Conservation (phyloP, 2,329 filamentous ascomycete genomes). For the Coniochaeta sp. region DNA sequence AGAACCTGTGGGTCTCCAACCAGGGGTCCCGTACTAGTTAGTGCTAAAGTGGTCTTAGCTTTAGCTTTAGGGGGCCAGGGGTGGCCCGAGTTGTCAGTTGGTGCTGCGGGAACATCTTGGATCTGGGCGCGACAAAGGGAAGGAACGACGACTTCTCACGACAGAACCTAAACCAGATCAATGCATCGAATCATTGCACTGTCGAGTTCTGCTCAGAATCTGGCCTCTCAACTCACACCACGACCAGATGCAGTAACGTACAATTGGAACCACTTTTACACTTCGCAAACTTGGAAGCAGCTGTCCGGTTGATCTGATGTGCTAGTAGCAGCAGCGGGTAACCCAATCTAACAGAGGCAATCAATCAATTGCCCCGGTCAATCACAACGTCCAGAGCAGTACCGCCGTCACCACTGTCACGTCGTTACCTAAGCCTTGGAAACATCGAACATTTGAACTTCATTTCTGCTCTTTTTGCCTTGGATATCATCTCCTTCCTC, state of each 20-base stretch:
- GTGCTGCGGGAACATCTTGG: too few species aligned
- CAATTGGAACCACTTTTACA: background rate
- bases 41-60: too few species aligned
- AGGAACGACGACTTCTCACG: background rate
- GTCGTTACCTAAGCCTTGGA: conserved; percentile 1
- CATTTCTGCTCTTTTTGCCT: background rate
- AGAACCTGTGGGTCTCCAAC: too few species aligned
- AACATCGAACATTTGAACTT: too few species aligned
- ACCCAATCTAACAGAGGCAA: background rate
- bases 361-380: background rate
- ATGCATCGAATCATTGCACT: background rate
- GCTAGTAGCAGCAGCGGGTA: background rate
- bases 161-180: too few species aligned
- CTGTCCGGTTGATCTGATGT: background rate
- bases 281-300: background rate
- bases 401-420: background rate
- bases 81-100: background rate
- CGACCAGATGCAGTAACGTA: background rate
- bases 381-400: background rate
- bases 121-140: background rate
- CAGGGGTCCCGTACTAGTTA: too few species aligned
- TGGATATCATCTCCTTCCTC: background rate
- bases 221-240: background rate
- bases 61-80: too few species aligned
- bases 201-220: background rate